phyloP scores from a whole-genome alignment of 352 stramenopile species.

The Globisporangium radiosum region DNA sequence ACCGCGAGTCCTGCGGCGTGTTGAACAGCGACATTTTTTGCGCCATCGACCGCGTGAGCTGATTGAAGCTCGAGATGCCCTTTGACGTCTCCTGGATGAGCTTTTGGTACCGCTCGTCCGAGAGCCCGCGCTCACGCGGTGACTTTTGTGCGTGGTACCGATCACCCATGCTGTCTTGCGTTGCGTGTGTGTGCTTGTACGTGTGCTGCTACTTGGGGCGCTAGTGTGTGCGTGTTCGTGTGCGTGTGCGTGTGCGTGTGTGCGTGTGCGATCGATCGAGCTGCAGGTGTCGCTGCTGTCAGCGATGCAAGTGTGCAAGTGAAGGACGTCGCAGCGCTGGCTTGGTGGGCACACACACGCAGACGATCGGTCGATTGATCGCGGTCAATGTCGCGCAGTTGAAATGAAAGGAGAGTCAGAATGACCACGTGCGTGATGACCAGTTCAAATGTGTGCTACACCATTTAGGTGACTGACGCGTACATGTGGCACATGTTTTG shows the following conservation, averaged over 20 bases:
- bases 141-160: constrained; percentile 62
- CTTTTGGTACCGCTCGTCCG: constrained; percentile 66
- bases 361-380: too few relatives aligned
- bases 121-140: constrained; percentile 29
- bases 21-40: constrained; percentile 85
- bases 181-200: background rate
- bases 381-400: too few relatives aligned
- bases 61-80: constrained; percentile 83
- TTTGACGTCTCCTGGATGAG: constrained; percentile 79
- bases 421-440: too few relatives aligned
- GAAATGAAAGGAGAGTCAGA: too few relatives aligned
- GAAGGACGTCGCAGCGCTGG: too few relatives aligned
- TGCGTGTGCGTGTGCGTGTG: background rate
- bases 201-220: background rate
- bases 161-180: constrained; percentile 37
- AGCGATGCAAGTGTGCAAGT: too few relatives aligned
- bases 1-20: constrained; percentile 75
- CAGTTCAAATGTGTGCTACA: too few relatives aligned
- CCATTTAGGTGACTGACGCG: too few relatives aligned
- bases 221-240: background rate
- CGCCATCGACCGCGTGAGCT: constrained; percentile 77
- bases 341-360: too few relatives aligned
- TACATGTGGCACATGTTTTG: too few relatives aligned
- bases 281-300: too few relatives aligned
- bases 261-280: too few relatives aligned